These are phyloP conservation scores for Apiospora arundinis DNA, from an alignment of 2,329 filamentous ascomycete species.

Conservation along the genomic window DNA sequence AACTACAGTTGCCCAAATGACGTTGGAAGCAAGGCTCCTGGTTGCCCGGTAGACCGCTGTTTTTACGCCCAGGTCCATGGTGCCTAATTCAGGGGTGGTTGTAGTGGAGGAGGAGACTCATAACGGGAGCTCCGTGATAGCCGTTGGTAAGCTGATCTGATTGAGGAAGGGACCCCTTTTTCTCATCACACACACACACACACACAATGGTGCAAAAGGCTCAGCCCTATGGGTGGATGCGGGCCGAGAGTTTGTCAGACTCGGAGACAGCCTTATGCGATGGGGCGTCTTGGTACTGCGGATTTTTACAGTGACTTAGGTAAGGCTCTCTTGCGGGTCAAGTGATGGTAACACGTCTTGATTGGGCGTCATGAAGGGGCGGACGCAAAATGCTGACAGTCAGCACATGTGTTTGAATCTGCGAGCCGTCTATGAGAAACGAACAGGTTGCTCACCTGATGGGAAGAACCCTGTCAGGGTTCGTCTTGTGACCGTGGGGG, in stretches of 20 bases:
- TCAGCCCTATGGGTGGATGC: neutral
- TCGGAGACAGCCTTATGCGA: neutral
- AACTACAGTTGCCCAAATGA: neutral
- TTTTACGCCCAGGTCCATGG: neutral
- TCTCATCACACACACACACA: neutral
- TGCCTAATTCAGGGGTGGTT: neutral
- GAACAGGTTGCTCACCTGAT: neutral
- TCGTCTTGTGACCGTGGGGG: neutral
- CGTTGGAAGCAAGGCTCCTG: neutral
- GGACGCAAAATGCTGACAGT: neutral
- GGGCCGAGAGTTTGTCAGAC: neutral
- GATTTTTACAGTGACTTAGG: neutral
- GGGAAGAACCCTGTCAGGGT: neutral
- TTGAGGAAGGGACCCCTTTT: neutral
- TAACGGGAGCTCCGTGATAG: neutral
- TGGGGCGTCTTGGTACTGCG: neutral
- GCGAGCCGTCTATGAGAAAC: neutral
- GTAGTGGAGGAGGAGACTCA: neutral
- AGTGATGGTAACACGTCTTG: neutral
- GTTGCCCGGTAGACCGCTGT: neutral
- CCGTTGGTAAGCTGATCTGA: neutral
- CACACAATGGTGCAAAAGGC: neutral
- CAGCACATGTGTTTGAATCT: neutral
- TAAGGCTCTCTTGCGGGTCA: neutral
- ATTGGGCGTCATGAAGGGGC: neutral